These are phyloP conservation scores for Escovopsis sp. DNA, from an alignment of 2,329 filamentous ascomycete species.

Conservation along the genomic window DNA sequence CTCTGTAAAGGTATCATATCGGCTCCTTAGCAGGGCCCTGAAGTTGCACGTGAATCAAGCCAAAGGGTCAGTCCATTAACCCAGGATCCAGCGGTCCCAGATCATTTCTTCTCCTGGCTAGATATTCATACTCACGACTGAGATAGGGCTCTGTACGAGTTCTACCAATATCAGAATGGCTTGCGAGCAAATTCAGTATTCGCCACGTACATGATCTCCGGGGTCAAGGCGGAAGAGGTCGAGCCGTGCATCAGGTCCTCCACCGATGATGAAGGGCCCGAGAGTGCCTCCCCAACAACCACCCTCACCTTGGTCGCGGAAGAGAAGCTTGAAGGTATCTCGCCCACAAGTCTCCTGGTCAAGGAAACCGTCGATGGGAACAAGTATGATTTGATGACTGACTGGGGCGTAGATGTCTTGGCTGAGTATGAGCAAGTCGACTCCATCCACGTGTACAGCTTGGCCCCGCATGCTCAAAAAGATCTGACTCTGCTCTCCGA, in stretches of 20 bases:
- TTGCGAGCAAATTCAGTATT: conserved; percentile 61
- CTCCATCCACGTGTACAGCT: conserved; percentile 77
- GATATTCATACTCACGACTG: too few species aligned
- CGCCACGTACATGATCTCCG: conserved; percentile 83
- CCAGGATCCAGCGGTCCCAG: background rate
- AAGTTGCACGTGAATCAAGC: conserved; percentile 76
- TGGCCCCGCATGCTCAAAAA: conserved; percentile 54
- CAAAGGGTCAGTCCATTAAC: conserved; percentile 50
- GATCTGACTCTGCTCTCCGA: conserved; percentile 60
- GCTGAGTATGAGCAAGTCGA: conserved; percentile 55
- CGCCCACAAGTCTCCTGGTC: background rate
- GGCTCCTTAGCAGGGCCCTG: conserved; percentile 65
- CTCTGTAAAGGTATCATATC: conserved; percentile 61
- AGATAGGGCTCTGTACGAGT: conserved; percentile 75
- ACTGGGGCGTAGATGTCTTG: conserved; percentile 39
- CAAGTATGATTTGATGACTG: too few species aligned
- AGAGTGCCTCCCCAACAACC: conserved; percentile 23
- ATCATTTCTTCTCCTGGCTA: too few species aligned
- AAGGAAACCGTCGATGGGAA: too few species aligned
- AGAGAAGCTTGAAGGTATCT: conserved; percentile 51
- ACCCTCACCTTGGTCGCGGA: conserved; percentile 57
- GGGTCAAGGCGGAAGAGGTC: conserved; percentile 37
- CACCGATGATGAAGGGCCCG: too few species aligned
- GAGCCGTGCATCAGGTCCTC: too few species aligned
- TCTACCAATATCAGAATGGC: conserved; percentile 72